These are phyloP conservation scores for Aphanomyces invadans DNA, from an alignment of 352 stramenopile genomes.

Conservation along the genomic window DNA sequence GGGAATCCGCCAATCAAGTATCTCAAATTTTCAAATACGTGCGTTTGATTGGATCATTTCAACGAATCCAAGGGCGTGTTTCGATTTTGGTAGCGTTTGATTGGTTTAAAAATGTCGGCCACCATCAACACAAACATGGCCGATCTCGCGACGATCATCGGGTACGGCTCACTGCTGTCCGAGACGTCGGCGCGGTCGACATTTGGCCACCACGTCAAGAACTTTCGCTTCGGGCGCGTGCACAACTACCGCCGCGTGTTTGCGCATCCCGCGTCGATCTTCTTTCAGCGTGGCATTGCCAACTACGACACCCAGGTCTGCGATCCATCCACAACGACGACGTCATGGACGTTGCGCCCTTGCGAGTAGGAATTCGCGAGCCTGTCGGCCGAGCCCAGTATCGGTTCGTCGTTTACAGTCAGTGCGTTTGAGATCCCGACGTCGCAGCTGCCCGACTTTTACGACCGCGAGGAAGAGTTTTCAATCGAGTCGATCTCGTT, in stretches of 20 bases:
- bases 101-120: too few species aligned
- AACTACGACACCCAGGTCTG: conserved; percentile 75
- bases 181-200: conserved; percentile 79
- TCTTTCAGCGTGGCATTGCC: conserved; percentile 88
- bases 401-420: conserved; percentile 52
- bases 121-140: too few species aligned
- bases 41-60: not conserved
- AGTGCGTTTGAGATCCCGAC: conserved; percentile 63
- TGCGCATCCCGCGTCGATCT: conserved; percentile 87
- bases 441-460: conserved; percentile 51
- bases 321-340: too few species aligned
- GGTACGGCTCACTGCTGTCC: conserved; percentile 89
- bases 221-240: conserved; percentile 85
- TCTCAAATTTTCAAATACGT: not conserved
- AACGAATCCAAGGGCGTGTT: not conserved
- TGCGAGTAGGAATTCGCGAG: conserved; percentile 84
- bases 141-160: conserved; percentile 73
- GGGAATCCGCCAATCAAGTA: not conserved
- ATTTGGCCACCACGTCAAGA: conserved; percentile 73
- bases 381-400: conserved; percentile 58
- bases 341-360: too few species aligned
- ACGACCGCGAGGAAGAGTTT: conserved; percentile 85
- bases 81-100: not conserved
- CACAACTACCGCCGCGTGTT: conserved; percentile 85
- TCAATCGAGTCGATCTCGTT: conserved; percentile 76